A percentile compares a stretch with the other conserved stretches of the same genome.
phyloP scores from a whole-genome alignment of 2,329 filamentous ascomycete species.

The Dactylellina sp. region DNA sequence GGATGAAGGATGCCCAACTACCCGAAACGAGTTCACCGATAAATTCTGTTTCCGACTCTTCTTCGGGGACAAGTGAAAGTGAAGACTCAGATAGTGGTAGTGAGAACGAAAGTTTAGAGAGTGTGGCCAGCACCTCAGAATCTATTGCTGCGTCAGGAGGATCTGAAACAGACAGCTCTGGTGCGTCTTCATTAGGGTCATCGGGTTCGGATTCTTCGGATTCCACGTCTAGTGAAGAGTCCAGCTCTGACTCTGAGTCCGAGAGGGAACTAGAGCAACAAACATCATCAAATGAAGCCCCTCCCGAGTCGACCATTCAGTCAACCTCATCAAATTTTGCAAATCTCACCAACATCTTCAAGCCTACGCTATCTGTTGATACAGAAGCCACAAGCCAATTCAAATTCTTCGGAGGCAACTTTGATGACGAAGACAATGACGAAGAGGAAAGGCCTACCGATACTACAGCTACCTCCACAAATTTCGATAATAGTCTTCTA shows the following conservation, averaged over 20 bases:
- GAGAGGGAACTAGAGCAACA: background rate
- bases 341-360: conserved; percentile 52
- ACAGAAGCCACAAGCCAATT: conserved; percentile 37
- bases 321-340: conserved; percentile 42
- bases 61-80: conserved; percentile 23
- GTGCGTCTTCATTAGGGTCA: conserved; percentile 3
- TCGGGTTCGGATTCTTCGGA: conserved; percentile 22
- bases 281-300: background rate
- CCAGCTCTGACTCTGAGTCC: conserved; percentile 8
- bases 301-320: background rate
- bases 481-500: conserved; percentile 27
- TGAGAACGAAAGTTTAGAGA: conserved; percentile 10
- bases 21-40: background rate
- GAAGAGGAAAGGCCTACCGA: conserved; percentile 4
- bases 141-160: background rate
- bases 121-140: background rate
- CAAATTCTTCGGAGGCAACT: conserved; percentile 46
- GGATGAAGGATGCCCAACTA: background rate
- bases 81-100: conserved; percentile 22
- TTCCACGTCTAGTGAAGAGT: conserved; percentile 19
- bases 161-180: background rate
- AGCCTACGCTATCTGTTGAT: conserved; percentile 35
- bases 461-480: background rate
- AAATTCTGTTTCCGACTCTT: background rate
- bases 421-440: conserved; percentile 16